Conservation (phyloP, 1,284 basidiomycete species). For the Boletellus dicymbophilus region DNA sequence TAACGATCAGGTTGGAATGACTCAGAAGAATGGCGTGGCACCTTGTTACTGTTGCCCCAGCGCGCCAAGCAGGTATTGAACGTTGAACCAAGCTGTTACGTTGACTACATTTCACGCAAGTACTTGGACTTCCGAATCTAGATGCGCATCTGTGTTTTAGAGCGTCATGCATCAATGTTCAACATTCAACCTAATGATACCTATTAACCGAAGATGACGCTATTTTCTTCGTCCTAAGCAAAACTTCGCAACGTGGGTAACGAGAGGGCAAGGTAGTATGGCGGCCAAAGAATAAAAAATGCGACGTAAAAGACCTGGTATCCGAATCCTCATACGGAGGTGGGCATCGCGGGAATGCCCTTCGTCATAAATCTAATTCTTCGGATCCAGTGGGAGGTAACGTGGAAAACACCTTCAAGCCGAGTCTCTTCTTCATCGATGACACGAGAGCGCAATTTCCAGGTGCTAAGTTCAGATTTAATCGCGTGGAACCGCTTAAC, state of each 20-base stretch:
- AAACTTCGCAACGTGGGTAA: neutral
- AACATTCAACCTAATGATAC: too few relatives aligned
- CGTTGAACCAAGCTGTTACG: too few relatives aligned
- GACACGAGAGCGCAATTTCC: slow-evolving; percentile 23
- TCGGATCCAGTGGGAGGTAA: slow-evolving; percentile 15
- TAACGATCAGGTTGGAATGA: too few relatives aligned
- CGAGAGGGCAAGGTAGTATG: neutral
- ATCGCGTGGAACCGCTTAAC: slow-evolving; percentile 8
- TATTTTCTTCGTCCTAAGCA: too few relatives aligned
- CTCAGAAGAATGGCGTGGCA: too few relatives aligned
- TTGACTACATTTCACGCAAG: too few relatives aligned
- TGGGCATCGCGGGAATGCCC: slow-evolving; percentile 14
- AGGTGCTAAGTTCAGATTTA: neutral
- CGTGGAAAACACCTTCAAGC: neutral
- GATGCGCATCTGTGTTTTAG: too few relatives aligned
- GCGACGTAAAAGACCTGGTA: neutral
- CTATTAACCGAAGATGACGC: too few relatives aligned
- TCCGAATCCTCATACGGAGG: neutral
- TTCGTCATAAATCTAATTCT: slow-evolving; percentile 1
- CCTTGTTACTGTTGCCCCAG: too few relatives aligned
- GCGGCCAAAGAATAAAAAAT: neutral
- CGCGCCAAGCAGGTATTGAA: too few relatives aligned
- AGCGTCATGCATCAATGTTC: too few relatives aligned
- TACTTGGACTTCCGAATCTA: too few relatives aligned
- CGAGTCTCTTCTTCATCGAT: slow-evolving; percentile 6